These are phyloP conservation scores for Bremia lactucae DNA, from an alignment of 352 stramenopile species.

Conservation along the genomic window DNA sequence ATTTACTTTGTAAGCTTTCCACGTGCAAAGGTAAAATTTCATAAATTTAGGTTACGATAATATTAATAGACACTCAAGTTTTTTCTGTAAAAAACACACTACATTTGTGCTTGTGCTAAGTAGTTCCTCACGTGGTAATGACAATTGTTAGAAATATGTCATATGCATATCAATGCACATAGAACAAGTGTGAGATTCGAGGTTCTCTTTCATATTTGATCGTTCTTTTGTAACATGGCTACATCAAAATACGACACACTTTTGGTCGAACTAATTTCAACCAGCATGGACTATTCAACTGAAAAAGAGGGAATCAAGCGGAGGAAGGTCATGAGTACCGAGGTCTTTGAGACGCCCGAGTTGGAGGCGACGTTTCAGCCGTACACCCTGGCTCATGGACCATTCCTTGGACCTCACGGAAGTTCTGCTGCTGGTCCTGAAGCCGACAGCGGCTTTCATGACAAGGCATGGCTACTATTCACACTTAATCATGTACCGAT, in stretches of 20 bases:
- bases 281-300: slow-evolving; percentile 25
- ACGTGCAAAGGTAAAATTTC: too few relatives aligned
- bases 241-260: slow-evolving; percentile 2
- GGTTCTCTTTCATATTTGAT: too few relatives aligned
- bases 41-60: too few relatives aligned
- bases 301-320: slow-evolving; percentile 28
- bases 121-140: too few relatives aligned
- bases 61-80: too few relatives aligned
- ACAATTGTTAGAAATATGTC: too few relatives aligned
- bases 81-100: too few relatives aligned
- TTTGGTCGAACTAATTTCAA: background rate
- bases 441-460: slow-evolving; percentile 36
- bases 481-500: background rate
- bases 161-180: too few relatives aligned
- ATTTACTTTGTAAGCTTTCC: too few relatives aligned
- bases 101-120: too few relatives aligned
- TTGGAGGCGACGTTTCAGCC: slow-evolving; percentile 48
- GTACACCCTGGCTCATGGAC: slow-evolving; percentile 35
- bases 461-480: slow-evolving; percentile 31
- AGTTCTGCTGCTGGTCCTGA: slow-evolving; percentile 11
- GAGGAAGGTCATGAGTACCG: slow-evolving; percentile 50
- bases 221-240: background rate
- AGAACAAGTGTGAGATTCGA: too few relatives aligned
- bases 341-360: slow-evolving; percentile 72
- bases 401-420: slow-evolving; percentile 8